Conservation (phyloP, 352 stramenopile species). For the Phytopythium montanum region DNA sequence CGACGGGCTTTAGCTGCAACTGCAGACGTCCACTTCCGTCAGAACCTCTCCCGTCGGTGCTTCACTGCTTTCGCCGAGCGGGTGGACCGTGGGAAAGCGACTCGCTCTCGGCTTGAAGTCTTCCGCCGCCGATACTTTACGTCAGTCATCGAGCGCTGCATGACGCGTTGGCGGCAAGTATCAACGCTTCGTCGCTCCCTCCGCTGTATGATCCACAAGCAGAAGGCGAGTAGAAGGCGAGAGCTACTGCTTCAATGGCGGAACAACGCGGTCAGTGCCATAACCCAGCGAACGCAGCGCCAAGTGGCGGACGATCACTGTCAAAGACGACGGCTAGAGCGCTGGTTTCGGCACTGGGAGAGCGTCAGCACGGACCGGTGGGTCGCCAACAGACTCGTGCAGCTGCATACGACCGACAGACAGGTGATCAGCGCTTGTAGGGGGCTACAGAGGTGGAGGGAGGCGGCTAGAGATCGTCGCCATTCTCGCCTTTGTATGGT, state of each 20-base stretch:
- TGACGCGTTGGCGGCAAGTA: constrained; percentile 25
- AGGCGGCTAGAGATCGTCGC: neutral
- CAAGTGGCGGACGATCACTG: constrained; percentile 8
- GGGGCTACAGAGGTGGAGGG: constrained; percentile 14
- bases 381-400: constrained; percentile 26
- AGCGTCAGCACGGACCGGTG: constrained; percentile 46
- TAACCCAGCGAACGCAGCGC: constrained; percentile 7
- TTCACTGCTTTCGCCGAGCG: neutral
- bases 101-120: constrained; percentile 10
- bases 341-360: constrained; percentile 42
- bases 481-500: constrained; percentile 3
- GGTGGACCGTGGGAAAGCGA: constrained; percentile 10
- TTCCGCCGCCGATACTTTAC: constrained; percentile 26
- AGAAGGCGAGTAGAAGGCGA: constrained; percentile 7
- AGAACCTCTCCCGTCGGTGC: constrained; percentile 8
- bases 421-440: constrained; percentile 3
- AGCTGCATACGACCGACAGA: constrained; percentile 19
- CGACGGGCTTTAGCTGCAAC: constrained; percentile 5
- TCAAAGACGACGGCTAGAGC: constrained; percentile 7
- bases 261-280: constrained; percentile 3
- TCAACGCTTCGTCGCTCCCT: constrained; percentile 19
- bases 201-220: constrained; percentile 8
- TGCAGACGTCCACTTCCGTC: neutral
- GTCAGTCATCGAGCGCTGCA: constrained; percentile 15
- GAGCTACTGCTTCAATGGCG: constrained; percentile 21